A percentile compares a stretch with the other conserved stretches of the same genome.
phyloP scores from a whole-genome alignment of 2,329 filamentous ascomycete species.

The Ascochyta fabae region DNA sequence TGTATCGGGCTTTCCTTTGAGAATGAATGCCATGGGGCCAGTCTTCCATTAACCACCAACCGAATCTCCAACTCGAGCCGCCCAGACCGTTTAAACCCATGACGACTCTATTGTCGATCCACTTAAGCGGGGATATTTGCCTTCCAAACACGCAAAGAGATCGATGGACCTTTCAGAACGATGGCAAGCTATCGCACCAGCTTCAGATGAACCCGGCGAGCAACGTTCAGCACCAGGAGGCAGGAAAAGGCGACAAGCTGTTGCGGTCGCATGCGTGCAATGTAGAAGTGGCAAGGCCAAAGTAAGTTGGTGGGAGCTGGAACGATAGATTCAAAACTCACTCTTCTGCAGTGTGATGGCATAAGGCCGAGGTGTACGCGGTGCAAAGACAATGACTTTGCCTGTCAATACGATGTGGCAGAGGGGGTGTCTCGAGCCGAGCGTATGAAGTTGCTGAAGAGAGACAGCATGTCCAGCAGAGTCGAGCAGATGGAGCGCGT shows the following conservation, averaged over 20 bases:
- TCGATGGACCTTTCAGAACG: slow-evolving; percentile 31
- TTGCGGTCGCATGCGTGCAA: slow-evolving; percentile 33
- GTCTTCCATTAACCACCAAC: neutral
- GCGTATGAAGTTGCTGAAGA: slow-evolving; percentile 34
- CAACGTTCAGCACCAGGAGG: slow-evolving; percentile 25
- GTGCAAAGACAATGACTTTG: slow-evolving; percentile 26
- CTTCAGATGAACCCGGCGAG: slow-evolving; percentile 30
- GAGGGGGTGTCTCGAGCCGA: slow-evolving; percentile 34
- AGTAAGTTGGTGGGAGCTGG: slow-evolving; percentile 20
- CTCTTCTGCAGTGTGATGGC: slow-evolving; percentile 28
- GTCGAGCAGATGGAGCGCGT: slow-evolving; percentile 33
- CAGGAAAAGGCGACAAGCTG: slow-evolving; percentile 29
- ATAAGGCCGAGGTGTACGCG: slow-evolving; percentile 29
- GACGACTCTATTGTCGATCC: slow-evolving; percentile 12
- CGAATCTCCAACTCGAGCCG: neutral
- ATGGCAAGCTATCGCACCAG: slow-evolving; percentile 34
- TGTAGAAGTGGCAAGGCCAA: slow-evolving; percentile 35
- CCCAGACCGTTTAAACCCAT: slow-evolving; percentile 4
- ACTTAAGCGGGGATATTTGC: slow-evolving; percentile 9
- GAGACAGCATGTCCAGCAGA: slow-evolving; percentile 25
- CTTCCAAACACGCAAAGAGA: neutral
- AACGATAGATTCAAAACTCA: slow-evolving; percentile 3
- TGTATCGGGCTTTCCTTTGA: neutral
- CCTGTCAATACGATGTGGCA: slow-evolving; percentile 34
- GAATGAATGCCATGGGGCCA: neutral